Evolutionary conservation across 345 rosid genomes (phyloP).

Genomic region (Eucalyptus dawsonii): DNA sequence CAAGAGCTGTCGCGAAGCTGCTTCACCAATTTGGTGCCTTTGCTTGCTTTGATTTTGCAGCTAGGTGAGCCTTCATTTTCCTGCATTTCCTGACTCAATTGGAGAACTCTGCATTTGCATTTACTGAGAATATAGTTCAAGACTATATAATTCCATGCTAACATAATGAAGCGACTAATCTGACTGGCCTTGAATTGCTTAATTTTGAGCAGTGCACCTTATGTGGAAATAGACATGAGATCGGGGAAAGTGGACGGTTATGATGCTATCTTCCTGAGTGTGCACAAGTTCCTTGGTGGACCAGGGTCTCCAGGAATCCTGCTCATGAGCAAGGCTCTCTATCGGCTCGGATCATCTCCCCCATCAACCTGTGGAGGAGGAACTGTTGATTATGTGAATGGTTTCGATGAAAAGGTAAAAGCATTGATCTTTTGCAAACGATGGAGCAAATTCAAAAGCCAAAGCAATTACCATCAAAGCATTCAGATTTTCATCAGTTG

Average conservation of each 20-base stretch:
- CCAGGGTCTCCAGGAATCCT: slow-evolving; percentile 51
- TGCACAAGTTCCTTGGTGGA: slow-evolving; percentile 51
- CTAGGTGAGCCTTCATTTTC: slow-evolving; percentile 16
- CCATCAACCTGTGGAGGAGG: slow-evolving; percentile 65
- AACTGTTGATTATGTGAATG: slow-evolving; percentile 41
- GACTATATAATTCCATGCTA: neutral
- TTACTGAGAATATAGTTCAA: neutral
- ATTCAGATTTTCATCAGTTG: neutral
- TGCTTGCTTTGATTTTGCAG: slow-evolving; percentile 55
- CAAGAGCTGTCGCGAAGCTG: slow-evolving; percentile 29
- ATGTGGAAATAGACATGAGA: slow-evolving; percentile 40
- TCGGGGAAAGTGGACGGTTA: slow-evolving; percentile 36
- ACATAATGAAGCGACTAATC: neutral
- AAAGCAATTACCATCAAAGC: neutral
- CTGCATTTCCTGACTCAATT: neutral
- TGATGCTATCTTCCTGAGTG: slow-evolving; percentile 39
- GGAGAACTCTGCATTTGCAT: neutral
- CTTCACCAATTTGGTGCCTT: slow-evolving; percentile 38
- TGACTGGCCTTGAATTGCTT: neutral
- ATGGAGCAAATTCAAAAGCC: neutral
- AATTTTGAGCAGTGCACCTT: slow-evolving; percentile 22
- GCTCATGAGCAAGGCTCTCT: slow-evolving; percentile 33
- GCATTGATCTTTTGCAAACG: neutral
- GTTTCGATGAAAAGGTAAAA: slow-evolving; percentile 29
- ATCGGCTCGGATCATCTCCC: slow-evolving; percentile 21